These are phyloP conservation scores for Ceratocystis variospora DNA, from an alignment of 2,329 filamentous ascomycete species.

Conservation along the genomic window DNA sequence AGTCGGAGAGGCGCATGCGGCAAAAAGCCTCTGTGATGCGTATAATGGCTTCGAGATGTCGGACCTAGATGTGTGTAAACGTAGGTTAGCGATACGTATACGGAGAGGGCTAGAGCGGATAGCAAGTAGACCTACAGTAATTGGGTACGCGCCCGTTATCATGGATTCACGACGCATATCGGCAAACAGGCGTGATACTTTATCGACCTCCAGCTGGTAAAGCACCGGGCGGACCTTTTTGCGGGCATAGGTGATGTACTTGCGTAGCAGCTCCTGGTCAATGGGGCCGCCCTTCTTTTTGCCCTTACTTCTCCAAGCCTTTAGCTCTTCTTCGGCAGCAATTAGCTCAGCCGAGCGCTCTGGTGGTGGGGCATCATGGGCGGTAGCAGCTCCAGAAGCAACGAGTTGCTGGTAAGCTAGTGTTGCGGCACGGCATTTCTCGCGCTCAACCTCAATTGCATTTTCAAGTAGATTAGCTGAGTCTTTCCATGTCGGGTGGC, in stretches of 20 bases:
- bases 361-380: slow-evolving; percentile 13
- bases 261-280: slow-evolving; percentile 76
- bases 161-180: slow-evolving; percentile 91
- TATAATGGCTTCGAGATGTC: slow-evolving; percentile 95
- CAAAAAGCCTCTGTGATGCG: slow-evolving; percentile 88
- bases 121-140: slow-evolving; percentile 56
- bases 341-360: slow-evolving; percentile 35
- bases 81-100: background rate
- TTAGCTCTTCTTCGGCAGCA: slow-evolving; percentile 22
- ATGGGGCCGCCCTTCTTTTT: slow-evolving; percentile 52
- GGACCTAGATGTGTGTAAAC: slow-evolving; percentile 47
- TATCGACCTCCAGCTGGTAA: slow-evolving; percentile 96
- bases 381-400: slow-evolving; percentile 9
- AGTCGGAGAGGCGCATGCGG: slow-evolving; percentile 96
- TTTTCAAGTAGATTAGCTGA: slow-evolving; percentile 29
- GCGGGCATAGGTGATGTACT: slow-evolving; percentile 92
- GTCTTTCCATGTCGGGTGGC: slow-evolving; percentile 54
- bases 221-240: slow-evolving; percentile 83
- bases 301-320: slow-evolving; percentile 25
- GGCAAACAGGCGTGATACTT: slow-evolving; percentile 82
- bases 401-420: slow-evolving; percentile 9
- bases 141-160: slow-evolving; percentile 91
- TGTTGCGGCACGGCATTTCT: slow-evolving; percentile 11
- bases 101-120: background rate
- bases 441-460: slow-evolving; percentile 47